phyloP scores from a whole-genome alignment of 2,329 filamentous ascomycete genomes.

The Paecilomyces formosus region DNA sequence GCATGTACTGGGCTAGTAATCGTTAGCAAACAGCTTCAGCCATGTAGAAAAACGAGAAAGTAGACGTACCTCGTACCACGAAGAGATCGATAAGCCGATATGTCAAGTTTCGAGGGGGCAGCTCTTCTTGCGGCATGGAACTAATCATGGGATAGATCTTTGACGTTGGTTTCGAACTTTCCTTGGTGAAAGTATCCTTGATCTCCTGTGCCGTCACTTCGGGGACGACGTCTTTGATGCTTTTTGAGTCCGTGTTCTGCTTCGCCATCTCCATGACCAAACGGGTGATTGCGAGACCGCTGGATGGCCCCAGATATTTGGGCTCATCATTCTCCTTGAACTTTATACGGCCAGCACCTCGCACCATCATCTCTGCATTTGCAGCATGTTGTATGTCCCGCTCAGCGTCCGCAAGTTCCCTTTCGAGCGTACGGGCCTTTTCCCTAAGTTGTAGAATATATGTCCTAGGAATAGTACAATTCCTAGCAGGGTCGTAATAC shows the following conservation, averaged over 20 bases:
- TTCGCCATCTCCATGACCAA: constrained; percentile 96
- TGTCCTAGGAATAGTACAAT: constrained; percentile 75
- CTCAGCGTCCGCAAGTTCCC: constrained; percentile 70
- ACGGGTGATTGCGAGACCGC: constrained; percentile 89
- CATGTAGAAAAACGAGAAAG: too few relatives aligned
- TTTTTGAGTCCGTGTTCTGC: constrained; percentile 81
- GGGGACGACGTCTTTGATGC: constrained; percentile 85
- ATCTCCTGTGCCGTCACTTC: constrained; percentile 60
- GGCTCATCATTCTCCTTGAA: constrained; percentile 81
- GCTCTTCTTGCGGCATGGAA: constrained; percentile 65
- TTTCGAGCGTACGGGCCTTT: constrained; percentile 72
- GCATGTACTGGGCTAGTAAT: constrained; percentile 70
- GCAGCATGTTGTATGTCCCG: constrained; percentile 65
- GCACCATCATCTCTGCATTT: constrained; percentile 76
- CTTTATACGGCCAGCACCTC: constrained; percentile 76
- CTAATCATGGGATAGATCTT: constrained; percentile 91
- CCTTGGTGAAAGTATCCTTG: constrained; percentile 59
- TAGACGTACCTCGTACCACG: constrained; percentile 64
- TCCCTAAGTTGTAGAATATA: constrained; percentile 92
- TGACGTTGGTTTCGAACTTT: constrained; percentile 59
- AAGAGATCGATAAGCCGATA: constrained; percentile 79
- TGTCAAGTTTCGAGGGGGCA: constrained; percentile 67
- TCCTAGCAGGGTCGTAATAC: constrained; percentile 86
- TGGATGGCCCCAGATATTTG: constrained; percentile 86
- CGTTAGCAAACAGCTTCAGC: constrained; percentile 15